phyloP scores from a whole-genome alignment of 345 rosid genomes.

The Cardiospermum halicacabum region DNA sequence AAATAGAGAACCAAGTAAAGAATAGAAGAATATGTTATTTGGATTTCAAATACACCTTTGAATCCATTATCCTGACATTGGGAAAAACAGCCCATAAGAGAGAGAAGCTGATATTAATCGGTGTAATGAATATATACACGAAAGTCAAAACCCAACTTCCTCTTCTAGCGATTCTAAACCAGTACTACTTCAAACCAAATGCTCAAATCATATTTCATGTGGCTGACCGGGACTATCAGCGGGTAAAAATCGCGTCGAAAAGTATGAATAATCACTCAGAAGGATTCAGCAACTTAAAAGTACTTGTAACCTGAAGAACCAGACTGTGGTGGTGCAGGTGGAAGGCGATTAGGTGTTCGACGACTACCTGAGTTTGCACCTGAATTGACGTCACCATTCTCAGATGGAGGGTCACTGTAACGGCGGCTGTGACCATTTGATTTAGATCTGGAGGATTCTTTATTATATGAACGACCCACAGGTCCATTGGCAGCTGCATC shows the following conservation, averaged over 20 bases:
- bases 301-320: conserved; percentile 22
- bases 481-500: conserved; percentile 73
- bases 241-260: conserved; percentile 6
- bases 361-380: too few relatives aligned
- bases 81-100: neutral
- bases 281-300: conserved; percentile 12
- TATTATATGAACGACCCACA: neutral
- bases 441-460: conserved; percentile 40
- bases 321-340: conserved; percentile 61
- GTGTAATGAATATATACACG: conserved; percentile 27
- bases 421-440: conserved; percentile 59
- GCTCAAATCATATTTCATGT: neutral
- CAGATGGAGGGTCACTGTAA: conserved; percentile 32
- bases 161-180: conserved; percentile 8
- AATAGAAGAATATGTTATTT: conserved; percentile 17
- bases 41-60: conserved; percentile 24
- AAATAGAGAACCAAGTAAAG: conserved; percentile 5
- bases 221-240: conserved; percentile 15
- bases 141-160: neutral
- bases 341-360: conserved; percentile 51
- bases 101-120: conserved; percentile 13
- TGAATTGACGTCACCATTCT: too few relatives aligned
- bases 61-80: conserved; percentile 11
- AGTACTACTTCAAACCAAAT: conserved; percentile 1
- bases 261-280: conserved; percentile 1